Percentiles rank a stretch among this genome's conserved stretches.
These are phyloP conservation scores for Coemansia sp. DNA, from an alignment of 192 early-diverging fungal genomes.

Conservation along the genomic window DNA sequence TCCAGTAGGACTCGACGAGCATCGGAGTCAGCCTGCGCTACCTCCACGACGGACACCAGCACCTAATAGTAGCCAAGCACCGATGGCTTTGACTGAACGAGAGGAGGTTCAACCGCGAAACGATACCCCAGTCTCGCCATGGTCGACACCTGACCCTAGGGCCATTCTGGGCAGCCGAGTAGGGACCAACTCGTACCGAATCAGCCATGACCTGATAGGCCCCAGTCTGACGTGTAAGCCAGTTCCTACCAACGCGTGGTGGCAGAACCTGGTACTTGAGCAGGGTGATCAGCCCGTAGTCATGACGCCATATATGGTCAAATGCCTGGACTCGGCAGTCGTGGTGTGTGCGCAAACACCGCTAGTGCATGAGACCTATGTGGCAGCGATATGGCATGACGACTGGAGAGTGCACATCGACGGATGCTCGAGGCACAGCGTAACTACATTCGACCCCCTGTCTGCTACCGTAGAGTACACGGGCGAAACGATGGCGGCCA, in stretches of 20 bases:
- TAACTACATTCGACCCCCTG: slow-evolving; percentile 34
- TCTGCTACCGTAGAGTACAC: slow-evolving; percentile 37
- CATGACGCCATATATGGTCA: slow-evolving; percentile 46
- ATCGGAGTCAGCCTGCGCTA: not conserved
- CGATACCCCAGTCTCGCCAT: not conserved
- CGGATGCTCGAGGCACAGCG: slow-evolving; percentile 8
- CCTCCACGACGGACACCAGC: not conserved
- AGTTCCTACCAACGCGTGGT: slow-evolving; percentile 54
- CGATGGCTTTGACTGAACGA: no score
- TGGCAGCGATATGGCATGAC: slow-evolving; percentile 34
- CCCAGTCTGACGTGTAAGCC: slow-evolving; percentile 9
- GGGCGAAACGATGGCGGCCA: not conserved
- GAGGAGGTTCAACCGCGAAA: not conserved
- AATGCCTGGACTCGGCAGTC: slow-evolving; percentile 17
- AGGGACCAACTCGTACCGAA: slow-evolving; percentile 25
- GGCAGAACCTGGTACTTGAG: slow-evolving; percentile 51
- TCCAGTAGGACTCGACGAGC: not conserved
- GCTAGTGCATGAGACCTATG: slow-evolving; percentile 18
- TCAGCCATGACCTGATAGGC: slow-evolving; percentile 19
- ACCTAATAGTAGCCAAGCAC: not conserved
- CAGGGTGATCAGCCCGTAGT: slow-evolving; percentile 45
- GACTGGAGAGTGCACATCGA: slow-evolving; percentile 42
- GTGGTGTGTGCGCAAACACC: slow-evolving; percentile 34
- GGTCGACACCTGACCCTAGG: slow-evolving; percentile 23
- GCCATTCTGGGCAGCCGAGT: slow-evolving; percentile 7